phyloP scores from a whole-genome alignment of 2,329 filamentous ascomycete genomes.

The Ascosphaera pollenicola region DNA sequence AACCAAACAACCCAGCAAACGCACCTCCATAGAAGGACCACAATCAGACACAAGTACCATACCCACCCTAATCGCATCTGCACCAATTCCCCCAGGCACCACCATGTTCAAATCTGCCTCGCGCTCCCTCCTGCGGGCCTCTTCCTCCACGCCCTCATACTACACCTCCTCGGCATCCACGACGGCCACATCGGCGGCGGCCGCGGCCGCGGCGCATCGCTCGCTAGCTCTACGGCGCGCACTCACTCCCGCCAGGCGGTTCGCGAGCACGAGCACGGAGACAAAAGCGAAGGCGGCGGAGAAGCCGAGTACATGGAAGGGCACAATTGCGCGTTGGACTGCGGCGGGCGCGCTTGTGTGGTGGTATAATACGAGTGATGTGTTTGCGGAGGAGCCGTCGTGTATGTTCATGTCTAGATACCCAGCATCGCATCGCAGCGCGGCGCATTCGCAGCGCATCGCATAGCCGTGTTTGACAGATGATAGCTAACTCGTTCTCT shows the following conservation, averaged over 20 bases:
- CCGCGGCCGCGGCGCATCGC: conserved; percentile 12
- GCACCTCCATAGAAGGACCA: no score
- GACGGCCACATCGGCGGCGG: no score
- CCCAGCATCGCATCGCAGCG: conserved; percentile 5
- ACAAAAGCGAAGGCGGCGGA: conserved; percentile 25
- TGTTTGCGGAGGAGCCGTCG: conserved; percentile 64
- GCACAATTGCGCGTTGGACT: conserved; percentile 48
- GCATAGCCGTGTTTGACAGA: no score
- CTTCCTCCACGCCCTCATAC: background rate
- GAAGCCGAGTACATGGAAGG: conserved; percentile 66
- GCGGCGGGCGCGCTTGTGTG: conserved; percentile 59
- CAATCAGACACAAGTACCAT: no score
- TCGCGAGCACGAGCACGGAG: conserved; percentile 32
- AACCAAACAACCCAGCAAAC: no score
- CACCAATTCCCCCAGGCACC: background rate
- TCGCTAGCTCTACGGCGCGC: conserved; percentile 9
- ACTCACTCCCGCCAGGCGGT: conserved; percentile 17
- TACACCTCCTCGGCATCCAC: conserved; percentile 2
- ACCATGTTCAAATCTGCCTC: conserved; percentile 8
- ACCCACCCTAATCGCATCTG: no score
- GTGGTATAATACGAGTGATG: conserved; percentile 77
- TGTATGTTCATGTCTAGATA: conserved; percentile 29
- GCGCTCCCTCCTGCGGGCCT: conserved; percentile 5
- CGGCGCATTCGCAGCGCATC: no score
- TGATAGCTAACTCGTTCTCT: conserved; percentile 3